Evolutionary conservation across 2,329 filamentous ascomycete genomes (phyloP).

Genomic region (Apiospora rasikravindrae): DNA sequence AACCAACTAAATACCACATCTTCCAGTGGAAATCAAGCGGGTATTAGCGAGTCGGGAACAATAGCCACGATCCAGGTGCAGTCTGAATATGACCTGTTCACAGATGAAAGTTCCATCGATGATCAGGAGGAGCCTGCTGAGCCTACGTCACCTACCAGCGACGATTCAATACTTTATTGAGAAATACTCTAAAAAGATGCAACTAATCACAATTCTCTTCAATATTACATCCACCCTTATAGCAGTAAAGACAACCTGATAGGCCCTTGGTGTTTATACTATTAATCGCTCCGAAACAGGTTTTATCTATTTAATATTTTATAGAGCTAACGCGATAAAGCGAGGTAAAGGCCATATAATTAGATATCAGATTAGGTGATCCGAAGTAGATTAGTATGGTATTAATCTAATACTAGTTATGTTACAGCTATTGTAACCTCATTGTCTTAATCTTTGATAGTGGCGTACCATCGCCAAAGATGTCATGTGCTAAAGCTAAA

Average conservation of each 20-base stretch:
- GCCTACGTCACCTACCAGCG: background rate
- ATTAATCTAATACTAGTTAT: background rate
- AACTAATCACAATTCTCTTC: background rate
- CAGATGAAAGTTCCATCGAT: background rate
- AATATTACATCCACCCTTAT: background rate
- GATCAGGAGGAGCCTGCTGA: background rate
- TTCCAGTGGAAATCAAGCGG: background rate
- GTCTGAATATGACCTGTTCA: background rate
- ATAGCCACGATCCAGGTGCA: background rate
- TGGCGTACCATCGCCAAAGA: background rate
- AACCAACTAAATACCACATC: background rate
- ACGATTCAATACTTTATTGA: background rate
- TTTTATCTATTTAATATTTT: no score
- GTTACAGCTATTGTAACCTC: background rate
- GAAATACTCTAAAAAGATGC: background rate
- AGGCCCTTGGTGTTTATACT: no score
- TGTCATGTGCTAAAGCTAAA: slow-evolving; percentile 5
- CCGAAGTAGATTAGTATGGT: background rate
- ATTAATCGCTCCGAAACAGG: no score
- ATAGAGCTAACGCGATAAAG: no score
- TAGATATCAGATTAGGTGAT: background rate
- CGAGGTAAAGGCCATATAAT: no score
- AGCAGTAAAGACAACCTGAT: background rate
- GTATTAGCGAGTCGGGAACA: background rate
- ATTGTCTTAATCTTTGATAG: slow-evolving; percentile 1